These are phyloP conservation scores for Lablab purpureus DNA, from an alignment of 306 rosid genomes.

Conservation along the genomic window DNA sequence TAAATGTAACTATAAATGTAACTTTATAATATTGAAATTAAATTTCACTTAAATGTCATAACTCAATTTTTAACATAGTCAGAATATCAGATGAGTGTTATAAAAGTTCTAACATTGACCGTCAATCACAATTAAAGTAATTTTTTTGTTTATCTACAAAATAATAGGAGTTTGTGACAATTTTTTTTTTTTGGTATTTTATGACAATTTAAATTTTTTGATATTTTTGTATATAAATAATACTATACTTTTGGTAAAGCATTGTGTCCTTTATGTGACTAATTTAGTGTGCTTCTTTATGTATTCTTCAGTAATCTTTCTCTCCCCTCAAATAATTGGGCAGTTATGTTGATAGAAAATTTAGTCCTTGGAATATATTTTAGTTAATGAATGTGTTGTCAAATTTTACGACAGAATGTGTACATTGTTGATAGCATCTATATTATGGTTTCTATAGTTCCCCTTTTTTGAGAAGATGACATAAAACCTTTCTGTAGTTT, in stretches of 20 bases:
- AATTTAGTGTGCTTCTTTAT: neutral
- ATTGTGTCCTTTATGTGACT: neutral
- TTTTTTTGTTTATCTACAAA: neutral
- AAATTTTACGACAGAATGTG: slow-evolving; percentile 1
- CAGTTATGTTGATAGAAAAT: neutral
- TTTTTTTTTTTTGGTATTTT: too few species aligned
- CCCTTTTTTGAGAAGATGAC: neutral
- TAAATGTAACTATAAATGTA: too few species aligned
- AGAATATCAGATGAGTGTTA: neutral
- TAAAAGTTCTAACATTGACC: neutral
- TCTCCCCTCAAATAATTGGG: neutral
- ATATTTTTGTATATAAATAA: neutral
- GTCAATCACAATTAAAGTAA: neutral
- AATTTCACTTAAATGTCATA: too few species aligned
- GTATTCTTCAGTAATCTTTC: neutral
- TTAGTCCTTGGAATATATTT: neutral
- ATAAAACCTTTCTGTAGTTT: neutral
- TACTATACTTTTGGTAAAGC: neutral
- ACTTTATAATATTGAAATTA: too few species aligned
- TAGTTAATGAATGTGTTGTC: neutral
- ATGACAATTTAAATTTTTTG: too few species aligned
- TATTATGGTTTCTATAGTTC: neutral
- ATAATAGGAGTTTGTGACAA: neutral
- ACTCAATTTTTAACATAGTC: neutral
- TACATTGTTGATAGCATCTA: neutral